Evolutionary conservation across 1,284 basidiomycete species (phyloP), one percentile per base, ranked within the genome.

Genomic region (Apiotrichum porosum): DNA sequence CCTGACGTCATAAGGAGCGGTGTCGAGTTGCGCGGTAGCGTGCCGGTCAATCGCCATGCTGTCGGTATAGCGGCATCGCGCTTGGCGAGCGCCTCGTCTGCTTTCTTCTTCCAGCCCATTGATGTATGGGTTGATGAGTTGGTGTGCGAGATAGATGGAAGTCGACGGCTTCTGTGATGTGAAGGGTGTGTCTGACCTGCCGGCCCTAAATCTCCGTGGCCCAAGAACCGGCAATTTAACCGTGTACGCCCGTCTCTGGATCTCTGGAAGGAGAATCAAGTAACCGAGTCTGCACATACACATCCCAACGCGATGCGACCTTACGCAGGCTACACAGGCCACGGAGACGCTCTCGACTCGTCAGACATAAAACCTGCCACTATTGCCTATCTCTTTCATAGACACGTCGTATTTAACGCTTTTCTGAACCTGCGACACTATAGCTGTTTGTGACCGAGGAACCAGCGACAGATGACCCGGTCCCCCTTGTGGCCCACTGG

Each of bases 1-100:
- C 83, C 82, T 56, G 78, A 81, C 6, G 22, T 18, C 10, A 9
- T 10, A 4, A 42, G 28, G 46, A 58, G 23, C 47, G 4, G 9
- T 9, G 43, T 44, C 1, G 30, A 31, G 43, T 44, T 33, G 3
- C 10, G 3, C 17, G 42, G 34, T 3, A 44, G 36, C 18, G 23
- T 19, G 28, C 15, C 21, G 24, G 15, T 9, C 6, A 44, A 18
- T 10, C 28, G 43, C 36, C 36, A 44, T 4, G 26, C 21, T 4
- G 4, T 18, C 9, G 43, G 43, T 9, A 44, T 44, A 36, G 18
- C 30, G 3, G 19, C 21, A 30, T 44, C 43, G 19, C 43, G 35
- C 8, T 15, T 21, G 1, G 26, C 36, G 10, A 14, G 17, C 3
- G 43, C 43, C 6, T 17, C 30, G 15, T 10, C 32, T 4, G 41